Conservation (phyloP, 805 yeast genomes). For the Wickerhamomyces ciferrii region DNA sequence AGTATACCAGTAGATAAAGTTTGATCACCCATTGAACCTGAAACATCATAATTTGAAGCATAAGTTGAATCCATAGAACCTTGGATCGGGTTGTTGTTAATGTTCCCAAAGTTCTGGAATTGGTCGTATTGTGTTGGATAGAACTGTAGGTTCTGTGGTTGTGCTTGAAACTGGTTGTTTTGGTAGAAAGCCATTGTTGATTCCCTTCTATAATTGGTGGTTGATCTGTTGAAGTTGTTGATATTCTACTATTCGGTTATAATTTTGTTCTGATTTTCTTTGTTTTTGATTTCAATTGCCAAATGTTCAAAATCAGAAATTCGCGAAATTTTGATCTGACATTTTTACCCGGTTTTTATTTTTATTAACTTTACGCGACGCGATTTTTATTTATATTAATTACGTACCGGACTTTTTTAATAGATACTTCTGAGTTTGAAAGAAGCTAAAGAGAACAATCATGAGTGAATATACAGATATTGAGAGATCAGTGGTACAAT, state of each 20-base stretch:
- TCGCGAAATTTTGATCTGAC: not conserved
- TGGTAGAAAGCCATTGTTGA: conserved; percentile 9
- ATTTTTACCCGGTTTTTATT: not conserved
- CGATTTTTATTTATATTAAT: not conserved
- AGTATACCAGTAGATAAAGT: conserved; percentile 68
- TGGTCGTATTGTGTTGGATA: conserved; percentile 22
- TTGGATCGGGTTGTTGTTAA: conserved; percentile 21
- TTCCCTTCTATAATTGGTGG: not conserved
- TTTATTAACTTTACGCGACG: not conserved
- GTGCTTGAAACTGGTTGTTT: conserved; percentile 1
- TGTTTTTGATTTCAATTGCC: not conserved
- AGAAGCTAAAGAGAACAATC: no score
- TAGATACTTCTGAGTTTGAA: no score
- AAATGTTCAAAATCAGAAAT: not conserved
- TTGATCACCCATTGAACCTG: conserved; percentile 23
- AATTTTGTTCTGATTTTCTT: not conserved
- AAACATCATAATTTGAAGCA: conserved; percentile 13
- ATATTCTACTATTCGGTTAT: not conserved
- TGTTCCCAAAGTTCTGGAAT: conserved; percentile 5
- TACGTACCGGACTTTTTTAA: no score
- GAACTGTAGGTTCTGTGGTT: conserved; percentile 22
- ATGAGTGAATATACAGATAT: conserved; percentile 5
- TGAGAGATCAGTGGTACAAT: conserved; percentile 24
- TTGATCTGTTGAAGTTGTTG: not conserved
- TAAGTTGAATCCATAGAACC: conserved; percentile 30